Base-by-base conservation (phyloP, 2,329 filamentous ascomycete genomes). In the Graphiopsis chlorocephala region DNA sequence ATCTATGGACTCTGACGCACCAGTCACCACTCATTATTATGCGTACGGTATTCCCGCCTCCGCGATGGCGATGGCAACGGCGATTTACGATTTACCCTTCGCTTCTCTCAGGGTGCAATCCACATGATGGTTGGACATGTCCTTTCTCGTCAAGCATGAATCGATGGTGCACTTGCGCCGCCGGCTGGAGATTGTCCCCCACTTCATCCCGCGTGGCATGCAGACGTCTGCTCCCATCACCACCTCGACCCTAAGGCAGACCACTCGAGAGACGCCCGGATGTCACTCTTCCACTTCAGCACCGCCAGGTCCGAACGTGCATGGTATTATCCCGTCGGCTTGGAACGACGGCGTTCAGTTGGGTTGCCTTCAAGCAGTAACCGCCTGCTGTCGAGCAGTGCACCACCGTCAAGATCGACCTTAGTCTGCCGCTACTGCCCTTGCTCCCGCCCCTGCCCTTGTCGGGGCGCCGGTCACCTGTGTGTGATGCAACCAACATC, bases 401-500 rank as follows among this genome's bases (percentile, higher is more conserved):
- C 55, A 42, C 33, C 33, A 58, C 33, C 20, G 15, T 26, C 31
- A 57, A 42, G 53, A 26, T 57, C 23, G 53, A 8, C 20, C n/a
- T 31, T 23, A 31, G 52, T 23, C 15, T 47, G 57, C 35, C 57
- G 38, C 38, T 60, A 60, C 50, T 15, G 57, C 57, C 26, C 23
- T 25, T 47, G 26, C 26, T 33, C 29, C 58, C 28, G 11, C 58
- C 57, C 26, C 10, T 50, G 10, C 29, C 58, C 58, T 38, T 25
- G 60, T 33, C 25, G 60, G 15, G 47, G 31, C 31, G 47, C 20
- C 59, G 59, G 60, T 62, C 48, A 62, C 33, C 47, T 50, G 58
- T 62, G 58, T 62, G 35, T 31, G 60, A 62, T 53, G 31, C 60
- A 29, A 35, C 26, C 29, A 25, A 26, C 58, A 45, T 62, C 35